Conservation (phyloP, 257 asterid species). For the Petunia secreta region DNA sequence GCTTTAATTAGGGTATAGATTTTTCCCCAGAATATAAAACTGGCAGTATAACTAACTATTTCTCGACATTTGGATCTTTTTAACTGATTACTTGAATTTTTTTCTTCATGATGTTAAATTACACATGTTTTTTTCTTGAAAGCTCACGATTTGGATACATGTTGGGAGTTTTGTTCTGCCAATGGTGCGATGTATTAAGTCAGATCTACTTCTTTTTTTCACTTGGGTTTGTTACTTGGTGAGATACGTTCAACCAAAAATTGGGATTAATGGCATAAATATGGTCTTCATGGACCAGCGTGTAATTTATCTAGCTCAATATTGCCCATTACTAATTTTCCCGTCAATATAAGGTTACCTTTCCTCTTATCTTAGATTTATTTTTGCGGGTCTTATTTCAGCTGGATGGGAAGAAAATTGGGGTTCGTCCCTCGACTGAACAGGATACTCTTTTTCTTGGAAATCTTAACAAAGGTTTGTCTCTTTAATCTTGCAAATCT, state of each 20-base stretch:
- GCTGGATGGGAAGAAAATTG: slow-evolving; percentile 87
- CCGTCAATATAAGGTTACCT: neutral
- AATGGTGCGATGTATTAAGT: neutral
- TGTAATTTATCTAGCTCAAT: neutral
- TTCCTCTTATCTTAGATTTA: neutral
- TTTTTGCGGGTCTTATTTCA: slow-evolving; percentile 40
- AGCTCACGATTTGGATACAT: neutral
- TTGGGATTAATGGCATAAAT: neutral
- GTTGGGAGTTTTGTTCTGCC: neutral
- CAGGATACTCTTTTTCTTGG: slow-evolving; percentile 77
- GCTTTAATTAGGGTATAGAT: neutral
- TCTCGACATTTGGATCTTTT: neutral
- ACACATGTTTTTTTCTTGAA: neutral
- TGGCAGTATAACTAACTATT: neutral
- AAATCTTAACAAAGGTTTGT: slow-evolving; percentile 86
- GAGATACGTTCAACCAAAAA: no score
- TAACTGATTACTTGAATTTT: neutral
- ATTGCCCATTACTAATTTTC: neutral
- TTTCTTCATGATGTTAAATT: slow-evolving; percentile 13
- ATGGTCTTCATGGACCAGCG: neutral
- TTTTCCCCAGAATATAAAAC: neutral
- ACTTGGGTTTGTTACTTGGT: no score
- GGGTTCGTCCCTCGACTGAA: slow-evolving; percentile 81
- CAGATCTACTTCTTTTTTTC: neutral
- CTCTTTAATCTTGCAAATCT: slow-evolving; percentile 23